Conservation (phyloP, 805 yeast species). For the Clavispora asparagi region DNA sequence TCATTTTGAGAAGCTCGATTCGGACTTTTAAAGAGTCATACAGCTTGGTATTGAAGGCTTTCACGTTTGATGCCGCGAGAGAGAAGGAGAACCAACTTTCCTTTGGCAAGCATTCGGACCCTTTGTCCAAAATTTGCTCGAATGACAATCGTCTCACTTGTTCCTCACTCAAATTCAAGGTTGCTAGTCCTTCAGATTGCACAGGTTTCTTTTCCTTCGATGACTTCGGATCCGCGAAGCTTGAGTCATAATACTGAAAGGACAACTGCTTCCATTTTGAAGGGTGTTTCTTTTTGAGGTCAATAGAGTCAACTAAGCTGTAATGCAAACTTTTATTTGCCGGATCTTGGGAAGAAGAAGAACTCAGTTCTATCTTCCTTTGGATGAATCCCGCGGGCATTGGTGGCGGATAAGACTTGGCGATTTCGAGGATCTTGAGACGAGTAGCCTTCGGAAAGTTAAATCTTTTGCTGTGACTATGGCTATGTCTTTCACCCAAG, state of each 20-base stretch:
- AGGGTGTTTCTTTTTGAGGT: constrained; percentile 42
- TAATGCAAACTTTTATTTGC: constrained; percentile 19
- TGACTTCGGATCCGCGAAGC: constrained; percentile 16
- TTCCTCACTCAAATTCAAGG: constrained; percentile 49
- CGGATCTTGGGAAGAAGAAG: neutral
- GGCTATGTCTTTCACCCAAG: constrained; percentile 56
- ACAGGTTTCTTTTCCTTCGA: constrained; percentile 5
- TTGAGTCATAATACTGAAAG: constrained; percentile 42
- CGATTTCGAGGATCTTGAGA: constrained; percentile 46
- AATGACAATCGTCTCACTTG: constrained; percentile 49
- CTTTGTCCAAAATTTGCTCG: constrained; percentile 62
- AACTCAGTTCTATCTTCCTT: constrained; percentile 16
- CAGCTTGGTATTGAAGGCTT: constrained; percentile 60
- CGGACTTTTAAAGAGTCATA: constrained; percentile 52
- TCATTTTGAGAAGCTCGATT: constrained; percentile 53
- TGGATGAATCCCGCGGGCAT: constrained; percentile 34
- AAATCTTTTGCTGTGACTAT: constrained; percentile 33
- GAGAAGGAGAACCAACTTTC: constrained; percentile 63
- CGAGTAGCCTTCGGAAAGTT: constrained; percentile 41
- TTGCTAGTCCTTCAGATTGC: constrained; percentile 38
- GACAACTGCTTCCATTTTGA: constrained; percentile 51
- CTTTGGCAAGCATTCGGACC: constrained; percentile 51
- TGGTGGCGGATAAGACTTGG: constrained; percentile 48
- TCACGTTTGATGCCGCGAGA: constrained; percentile 57
- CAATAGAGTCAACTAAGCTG: constrained; percentile 43